Base-by-base conservation (phyloP, 2,329 filamentous ascomycete species). In the Chrysosporium queenslandicum region DNA sequence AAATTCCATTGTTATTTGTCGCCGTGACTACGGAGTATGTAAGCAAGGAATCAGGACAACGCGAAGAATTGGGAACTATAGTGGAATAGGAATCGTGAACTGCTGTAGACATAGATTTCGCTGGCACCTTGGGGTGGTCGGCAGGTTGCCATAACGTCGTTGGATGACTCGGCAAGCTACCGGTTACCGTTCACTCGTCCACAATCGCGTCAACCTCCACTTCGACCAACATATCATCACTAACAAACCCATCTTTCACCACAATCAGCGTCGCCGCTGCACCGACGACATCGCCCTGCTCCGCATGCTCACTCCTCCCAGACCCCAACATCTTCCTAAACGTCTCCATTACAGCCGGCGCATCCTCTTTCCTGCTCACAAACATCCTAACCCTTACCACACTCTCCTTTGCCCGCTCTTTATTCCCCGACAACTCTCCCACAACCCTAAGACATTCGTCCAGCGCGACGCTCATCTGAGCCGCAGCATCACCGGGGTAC, bases 241-340 rank as follows among this genome's bases (percentile, higher is more conserved):
- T 61, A 11, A 69, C 61, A 55, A 70, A 70, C 9, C 67, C 67
- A 54, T 60, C 58, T 8, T 58, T 56, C 11, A 68, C 66, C 18
- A 70, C 66, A 51, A 71, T 58, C 65, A 69, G 67, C 4, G 66
- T 70, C 30, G 67, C 67, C 16, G 62, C 65, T 2, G 65, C 60
- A 37, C 64, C 64, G 14, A 65, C 53, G 27, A 58, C 60, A 6
- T 53, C 54, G 2, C 58, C 57, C 32, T 58, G 54, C 2, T 60
- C 45, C 30, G 58, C 64, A 27, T 52, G 52, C 6, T 58, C 58
- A 36, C 58, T 61, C 40, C 49, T 36, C 52, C 52, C 42, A 46
- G 50, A 21, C 3, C 56, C 56, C 40, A 57, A 52, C 30, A 57
- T 42, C 39, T 57, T 47, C 8, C 53, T 47, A 46, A 54, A 57